phyloP scores from a whole-genome alignment of 345 rosid species.

The Ricinus communis region DNA sequence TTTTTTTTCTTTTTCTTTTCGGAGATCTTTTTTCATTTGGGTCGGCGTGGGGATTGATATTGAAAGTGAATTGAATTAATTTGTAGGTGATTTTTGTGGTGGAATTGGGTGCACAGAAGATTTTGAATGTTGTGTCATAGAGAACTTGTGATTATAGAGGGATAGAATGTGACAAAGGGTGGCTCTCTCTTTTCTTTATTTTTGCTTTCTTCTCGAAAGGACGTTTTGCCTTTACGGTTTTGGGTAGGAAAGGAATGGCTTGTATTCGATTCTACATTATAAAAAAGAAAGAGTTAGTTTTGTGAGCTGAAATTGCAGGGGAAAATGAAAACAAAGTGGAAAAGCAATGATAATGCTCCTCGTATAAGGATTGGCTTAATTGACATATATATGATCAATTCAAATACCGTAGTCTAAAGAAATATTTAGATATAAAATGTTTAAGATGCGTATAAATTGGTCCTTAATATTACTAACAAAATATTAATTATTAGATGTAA shows the following conservation, averaged over 20 bases:
- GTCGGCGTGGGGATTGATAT: constrained; percentile 13
- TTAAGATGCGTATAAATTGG: too few relatives aligned
- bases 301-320: too few relatives aligned
- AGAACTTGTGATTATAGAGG: constrained; percentile 22
- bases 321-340: too few relatives aligned
- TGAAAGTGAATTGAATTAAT: neutral
- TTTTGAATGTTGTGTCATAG: constrained; percentile 23
- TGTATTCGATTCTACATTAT: neutral
- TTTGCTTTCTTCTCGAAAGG: constrained; percentile 20
- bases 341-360: too few relatives aligned
- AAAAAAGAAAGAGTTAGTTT: too few relatives aligned
- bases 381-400: too few relatives aligned
- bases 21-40: neutral
- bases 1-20: too few relatives aligned
- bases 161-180: constrained; percentile 20
- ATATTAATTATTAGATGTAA: too few relatives aligned
- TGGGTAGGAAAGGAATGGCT: constrained; percentile 15
- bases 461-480: too few relatives aligned
- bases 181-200: neutral
- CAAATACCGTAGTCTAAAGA: too few relatives aligned
- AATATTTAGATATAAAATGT: too few relatives aligned
- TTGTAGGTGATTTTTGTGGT: constrained; percentile 20
- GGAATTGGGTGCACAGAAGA: constrained; percentile 16
- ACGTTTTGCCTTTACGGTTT: constrained; percentile 13
- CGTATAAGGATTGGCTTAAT: too few relatives aligned